phyloP scores from a whole-genome alignment of 2,329 filamentous ascomycete genomes.

The Chaetomiaceae sp. region DNA sequence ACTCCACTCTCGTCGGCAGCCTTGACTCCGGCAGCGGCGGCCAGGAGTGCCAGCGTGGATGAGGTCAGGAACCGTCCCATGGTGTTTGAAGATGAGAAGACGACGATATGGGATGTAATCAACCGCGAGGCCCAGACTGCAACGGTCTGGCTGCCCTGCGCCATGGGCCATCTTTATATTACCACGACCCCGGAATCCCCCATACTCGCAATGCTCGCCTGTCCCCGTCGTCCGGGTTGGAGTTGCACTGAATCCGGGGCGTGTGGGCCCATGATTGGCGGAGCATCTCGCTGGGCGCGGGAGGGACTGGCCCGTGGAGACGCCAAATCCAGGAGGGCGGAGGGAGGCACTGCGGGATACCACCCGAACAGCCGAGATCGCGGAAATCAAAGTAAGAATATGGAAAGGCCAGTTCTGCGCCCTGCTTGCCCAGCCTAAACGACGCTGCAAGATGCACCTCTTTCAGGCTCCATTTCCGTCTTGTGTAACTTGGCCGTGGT shows the following conservation, averaged over 20 bases:
- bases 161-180: neutral
- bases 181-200: neutral
- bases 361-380: conserved; percentile 22
- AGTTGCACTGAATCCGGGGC: neutral
- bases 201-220: neutral
- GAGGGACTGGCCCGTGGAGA: conserved; percentile 9
- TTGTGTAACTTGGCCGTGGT: neutral
- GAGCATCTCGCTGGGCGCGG: conserved; percentile 7
- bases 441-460: neutral
- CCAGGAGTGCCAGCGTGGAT: conserved; percentile 13
- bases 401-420: neutral
- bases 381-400: neutral
- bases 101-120: neutral
- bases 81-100: neutral
- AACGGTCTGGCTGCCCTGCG: neutral
- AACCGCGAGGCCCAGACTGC: too few species aligned
- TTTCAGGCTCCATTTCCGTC: neutral
- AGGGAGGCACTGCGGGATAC: conserved; percentile 25
- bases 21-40: conserved; percentile 5
- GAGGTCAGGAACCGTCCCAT: conserved; percentile 10
- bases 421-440: neutral
- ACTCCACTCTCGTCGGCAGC: conserved; percentile 7
- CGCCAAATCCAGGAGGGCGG: conserved; percentile 26
- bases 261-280: conserved; percentile 21
- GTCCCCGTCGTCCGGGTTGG: conserved; percentile 8